Percentiles rank a stretch among this genome's conserved stretches.
Evolutionary conservation across 2,329 filamentous ascomycete genomes (phyloP).

Genomic region (Teratosphaeriaceae sp.): DNA sequence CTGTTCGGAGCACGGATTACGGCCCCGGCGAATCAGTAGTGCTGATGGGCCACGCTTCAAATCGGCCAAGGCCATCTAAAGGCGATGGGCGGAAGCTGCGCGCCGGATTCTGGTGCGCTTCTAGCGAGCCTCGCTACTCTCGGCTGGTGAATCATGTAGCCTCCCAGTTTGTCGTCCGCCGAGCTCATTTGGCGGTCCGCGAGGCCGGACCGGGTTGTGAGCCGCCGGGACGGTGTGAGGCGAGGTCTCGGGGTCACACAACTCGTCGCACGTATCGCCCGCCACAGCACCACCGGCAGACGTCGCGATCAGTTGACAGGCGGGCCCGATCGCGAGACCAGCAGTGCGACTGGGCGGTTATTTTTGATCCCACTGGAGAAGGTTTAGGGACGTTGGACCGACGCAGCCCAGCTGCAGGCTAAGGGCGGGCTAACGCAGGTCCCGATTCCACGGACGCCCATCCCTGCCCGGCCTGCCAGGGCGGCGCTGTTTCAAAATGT

Average conservation of each 20-base stretch:
- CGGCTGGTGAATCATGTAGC: neutral
- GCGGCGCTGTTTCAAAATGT: constrained; percentile 4
- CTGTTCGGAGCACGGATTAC: no score
- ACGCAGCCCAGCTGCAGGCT: constrained; percentile 3
- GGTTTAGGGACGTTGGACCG: constrained; percentile 9
- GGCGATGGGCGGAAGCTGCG: neutral
- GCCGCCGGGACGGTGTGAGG: neutral
- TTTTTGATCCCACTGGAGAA: constrained; percentile 1
- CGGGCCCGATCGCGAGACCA: no score
- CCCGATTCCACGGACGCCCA: neutral
- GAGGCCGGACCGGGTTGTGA: neutral
- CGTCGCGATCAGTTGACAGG: neutral
- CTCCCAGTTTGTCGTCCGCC: neutral
- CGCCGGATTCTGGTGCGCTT: constrained; percentile 4
- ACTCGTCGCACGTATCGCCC: neutral
- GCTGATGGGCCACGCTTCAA: neutral
- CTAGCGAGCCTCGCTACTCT: constrained; percentile 4
- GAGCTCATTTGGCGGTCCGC: constrained; percentile 2
- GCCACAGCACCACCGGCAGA: neutral
- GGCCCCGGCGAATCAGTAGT: no score
- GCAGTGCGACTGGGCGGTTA: neutral
- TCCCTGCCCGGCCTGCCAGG: constrained; percentile 4
- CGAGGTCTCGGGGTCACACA: neutral
- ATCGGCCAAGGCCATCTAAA: constrained; percentile 2
- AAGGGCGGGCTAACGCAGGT: constrained; percentile 8